Base-by-base conservation (phyloP, 257 asterid species). In the Solanum habrochaites region DNA sequence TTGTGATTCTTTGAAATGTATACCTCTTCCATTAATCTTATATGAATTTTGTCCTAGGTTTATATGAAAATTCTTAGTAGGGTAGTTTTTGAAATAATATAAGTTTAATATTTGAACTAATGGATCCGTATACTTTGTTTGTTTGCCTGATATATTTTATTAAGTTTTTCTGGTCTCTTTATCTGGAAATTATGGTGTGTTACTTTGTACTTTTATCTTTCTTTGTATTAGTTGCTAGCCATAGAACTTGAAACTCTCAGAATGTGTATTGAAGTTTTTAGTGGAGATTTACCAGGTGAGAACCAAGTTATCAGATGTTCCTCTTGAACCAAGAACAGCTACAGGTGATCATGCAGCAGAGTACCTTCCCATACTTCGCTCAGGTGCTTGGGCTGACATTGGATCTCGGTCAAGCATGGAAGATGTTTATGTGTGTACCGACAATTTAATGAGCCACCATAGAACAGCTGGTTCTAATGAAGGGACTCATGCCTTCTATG, bases 391-490 rank as follows among this genome's bases (percentile, higher is more conserved):
- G 96, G 88, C 97, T 11, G 99, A 95, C 88, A 91, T 94, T 52
- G 99, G 98, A 83, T 90, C 91, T 85, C 99, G 98, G 85, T 83
- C 97, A 42, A 87, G 88, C 89, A 97, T 97, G 99, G 99, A 97
- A 91, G 98, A 97, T 87, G 98, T 88, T 39, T 93, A 88, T 87
- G 92, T 94, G 78, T 93, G 98, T 78, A 90, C 95, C 4, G 98
- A 97, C 90, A 92, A 93, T 89, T 88, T 97, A 90, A 85, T 88
- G 88, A 91, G 82, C 88, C 92, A 91, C 42, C 94, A 88, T 82
- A 94, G 94, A 27, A 83, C 90, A 56, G 83, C 90, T 86, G 73
- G 43, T 82, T 71, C 91, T 21, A 80, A 81, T 83, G 88, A 91
- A 80, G 89, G 87, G 70, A 93, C 96, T 83, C 90, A 83, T 87